Evolutionary conservation across 495 filamentous ascomycete species (phyloP).

Genomic region (Daldinia grandis): DNA sequence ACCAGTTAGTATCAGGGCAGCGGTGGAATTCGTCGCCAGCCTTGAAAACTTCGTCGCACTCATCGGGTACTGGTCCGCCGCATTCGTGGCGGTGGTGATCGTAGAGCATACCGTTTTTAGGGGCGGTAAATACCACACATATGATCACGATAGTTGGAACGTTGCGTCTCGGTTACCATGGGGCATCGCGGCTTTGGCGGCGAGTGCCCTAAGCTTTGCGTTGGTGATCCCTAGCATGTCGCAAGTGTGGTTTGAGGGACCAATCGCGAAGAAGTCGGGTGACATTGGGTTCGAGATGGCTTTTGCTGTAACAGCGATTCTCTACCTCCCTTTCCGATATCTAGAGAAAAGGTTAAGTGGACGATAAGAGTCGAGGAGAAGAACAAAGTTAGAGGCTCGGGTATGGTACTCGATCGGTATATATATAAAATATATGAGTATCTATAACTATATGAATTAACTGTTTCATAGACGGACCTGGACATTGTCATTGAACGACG

Average conservation of each 20-base stretch:
- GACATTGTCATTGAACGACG: not conserved
- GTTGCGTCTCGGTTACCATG: slow-evolving; percentile 53
- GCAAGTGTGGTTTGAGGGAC: slow-evolving; percentile 64
- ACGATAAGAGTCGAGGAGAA: slow-evolving; percentile 15
- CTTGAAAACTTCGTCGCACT: slow-evolving; percentile 63
- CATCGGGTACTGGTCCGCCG: slow-evolving; percentile 66
- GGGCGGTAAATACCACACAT: slow-evolving; percentile 44
- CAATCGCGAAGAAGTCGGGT: slow-evolving; percentile 62
- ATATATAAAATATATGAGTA: not conserved
- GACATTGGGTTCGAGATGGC: slow-evolving; percentile 69
- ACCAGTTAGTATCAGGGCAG: slow-evolving; percentile 60
- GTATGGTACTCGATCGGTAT: too few relatives aligned
- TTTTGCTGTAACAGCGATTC: slow-evolving; percentile 55
- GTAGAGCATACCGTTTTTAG: slow-evolving; percentile 61
- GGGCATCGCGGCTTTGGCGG: slow-evolving; percentile 57
- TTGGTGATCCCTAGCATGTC: slow-evolving; percentile 64
- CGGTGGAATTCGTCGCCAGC: slow-evolving; percentile 58
- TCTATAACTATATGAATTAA: not conserved
- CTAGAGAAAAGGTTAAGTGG: slow-evolving; percentile 50
- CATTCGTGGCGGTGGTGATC: slow-evolving; percentile 59
- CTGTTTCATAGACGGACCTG: not conserved
- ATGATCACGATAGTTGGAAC: slow-evolving; percentile 60
- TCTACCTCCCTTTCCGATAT: slow-evolving; percentile 57
- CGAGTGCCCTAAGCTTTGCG: slow-evolving; percentile 50
- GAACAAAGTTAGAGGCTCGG: too few relatives aligned